Evolutionary conservation across 768 basidiomycete species (phyloP).

Genomic region (Coprinellus micaceus): DNA sequence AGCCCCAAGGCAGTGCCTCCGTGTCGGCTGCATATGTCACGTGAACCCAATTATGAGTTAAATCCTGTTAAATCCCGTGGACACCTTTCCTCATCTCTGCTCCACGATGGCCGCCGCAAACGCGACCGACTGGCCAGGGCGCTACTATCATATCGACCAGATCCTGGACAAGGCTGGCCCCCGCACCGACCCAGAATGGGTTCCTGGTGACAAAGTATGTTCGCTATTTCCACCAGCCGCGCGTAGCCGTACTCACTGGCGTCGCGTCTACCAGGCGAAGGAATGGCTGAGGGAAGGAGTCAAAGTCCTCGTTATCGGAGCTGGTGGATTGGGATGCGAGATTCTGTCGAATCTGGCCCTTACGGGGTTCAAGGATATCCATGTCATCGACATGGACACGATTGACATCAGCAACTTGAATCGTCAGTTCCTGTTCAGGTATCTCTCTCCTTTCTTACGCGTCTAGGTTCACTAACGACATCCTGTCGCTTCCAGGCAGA

Average conservation of each 20-base stretch:
- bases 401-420: slow-evolving; percentile 99
- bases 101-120: slow-evolving; percentile 4
- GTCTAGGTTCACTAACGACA: background rate
- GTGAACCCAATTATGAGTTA: background rate
- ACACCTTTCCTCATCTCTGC: too few species aligned
- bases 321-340: slow-evolving; percentile 96
- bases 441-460: slow-evolving; percentile 14
- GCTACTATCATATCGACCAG: slow-evolving; percentile 84
- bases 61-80: too few species aligned
- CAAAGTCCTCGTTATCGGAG: slow-evolving; percentile 97
- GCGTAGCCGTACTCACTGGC: background rate
- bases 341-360: slow-evolving; percentile 95
- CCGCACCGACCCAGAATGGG: slow-evolving; percentile 79
- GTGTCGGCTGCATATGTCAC: background rate
- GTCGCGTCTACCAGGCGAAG: slow-evolving; percentile 60
- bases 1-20: slow-evolving; percentile 24
- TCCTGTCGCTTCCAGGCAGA: slow-evolving; percentile 45
- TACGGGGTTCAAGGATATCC: slow-evolving; percentile 96
- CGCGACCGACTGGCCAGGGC: slow-evolving; percentile 42
- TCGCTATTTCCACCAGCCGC: background rate
- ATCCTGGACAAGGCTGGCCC: slow-evolving; percentile 85
- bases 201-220: slow-evolving; percentile 79
- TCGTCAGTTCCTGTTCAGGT: slow-evolving; percentile 97
- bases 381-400: slow-evolving; percentile 99
- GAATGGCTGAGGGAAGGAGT: slow-evolving; percentile 76